A percentile compares a stretch with the other conserved stretches of the same genome.
Conservation (phyloP, 116 monocot species). For the Papilionanthe hybrid region DNA sequence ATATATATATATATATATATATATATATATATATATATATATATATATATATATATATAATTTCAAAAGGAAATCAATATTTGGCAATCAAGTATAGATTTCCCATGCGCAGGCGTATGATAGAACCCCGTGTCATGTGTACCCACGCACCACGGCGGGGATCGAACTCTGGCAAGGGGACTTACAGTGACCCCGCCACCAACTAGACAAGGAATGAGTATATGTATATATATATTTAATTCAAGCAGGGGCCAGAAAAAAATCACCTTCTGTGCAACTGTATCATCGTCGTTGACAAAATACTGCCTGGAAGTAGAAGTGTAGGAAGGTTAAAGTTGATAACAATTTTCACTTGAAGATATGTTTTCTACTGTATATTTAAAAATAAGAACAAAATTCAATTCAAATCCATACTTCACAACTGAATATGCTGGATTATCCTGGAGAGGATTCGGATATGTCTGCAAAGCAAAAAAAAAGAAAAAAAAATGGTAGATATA, state of each 20-base stretch:
- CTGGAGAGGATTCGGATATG: conserved; percentile 66
- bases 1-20: too few species aligned
- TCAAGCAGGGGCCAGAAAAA: not conserved
- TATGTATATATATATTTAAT: too few species aligned
- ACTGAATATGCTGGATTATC: conserved; percentile 66
- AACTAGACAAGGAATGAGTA: too few species aligned
- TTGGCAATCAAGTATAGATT: too few species aligned
- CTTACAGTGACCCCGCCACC: too few species aligned
- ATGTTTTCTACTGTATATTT: conserved; percentile 2
- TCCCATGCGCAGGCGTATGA: too few species aligned
- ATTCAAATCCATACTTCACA: conserved; percentile 34
- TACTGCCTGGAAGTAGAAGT: conserved; percentile 47
- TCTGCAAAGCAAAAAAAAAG: conserved; percentile 22
- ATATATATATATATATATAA: too few species aligned
- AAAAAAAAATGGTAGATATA: not conserved
- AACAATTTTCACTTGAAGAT: not conserved
- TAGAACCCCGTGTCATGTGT: too few species aligned
- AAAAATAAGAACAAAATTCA: not conserved
- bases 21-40: too few species aligned
- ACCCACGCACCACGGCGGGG: too few species aligned
- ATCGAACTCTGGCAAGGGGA: too few species aligned
- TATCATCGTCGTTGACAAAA: conserved; percentile 69
- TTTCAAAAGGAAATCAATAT: too few species aligned
- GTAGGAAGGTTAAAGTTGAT: not conserved
- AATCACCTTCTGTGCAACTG: conserved; percentile 56